Evolutionary conservation across 495 filamentous ascomycete species (phyloP).

Genomic region (Aspergillus baeticus): DNA sequence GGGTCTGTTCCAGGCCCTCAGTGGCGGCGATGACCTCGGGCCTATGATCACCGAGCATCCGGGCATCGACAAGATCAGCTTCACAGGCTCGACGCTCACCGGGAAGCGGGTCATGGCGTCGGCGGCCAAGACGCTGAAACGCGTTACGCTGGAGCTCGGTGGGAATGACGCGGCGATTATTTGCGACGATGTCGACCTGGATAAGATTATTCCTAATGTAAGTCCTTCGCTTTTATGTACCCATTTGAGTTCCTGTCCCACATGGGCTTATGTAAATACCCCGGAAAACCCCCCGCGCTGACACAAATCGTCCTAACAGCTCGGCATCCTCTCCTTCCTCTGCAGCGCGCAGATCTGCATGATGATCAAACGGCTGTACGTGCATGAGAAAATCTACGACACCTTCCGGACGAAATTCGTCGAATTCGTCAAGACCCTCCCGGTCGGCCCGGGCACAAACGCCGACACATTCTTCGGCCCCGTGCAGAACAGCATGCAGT

Average conservation of each 20-base stretch:
- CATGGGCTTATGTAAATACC: too few species aligned
- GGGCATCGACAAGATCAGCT: conserved; percentile 64
- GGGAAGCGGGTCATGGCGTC: conserved; percentile 63
- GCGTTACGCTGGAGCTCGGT: conserved; percentile 55
- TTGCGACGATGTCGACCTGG: conserved; percentile 63
- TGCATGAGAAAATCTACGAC: conserved; percentile 65
- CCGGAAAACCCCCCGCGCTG: background rate
- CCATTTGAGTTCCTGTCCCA: too few species aligned
- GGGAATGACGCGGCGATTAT: conserved; percentile 71
- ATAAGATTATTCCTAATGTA: conserved; percentile 53
- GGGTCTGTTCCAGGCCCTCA: conserved; percentile 65
- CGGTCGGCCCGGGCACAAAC: conserved; percentile 40
- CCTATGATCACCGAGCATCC: conserved; percentile 57
- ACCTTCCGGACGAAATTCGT: conserved; percentile 54
- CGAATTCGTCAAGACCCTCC: conserved; percentile 49
- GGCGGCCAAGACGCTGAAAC: conserved; percentile 61
- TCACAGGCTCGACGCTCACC: conserved; percentile 64
- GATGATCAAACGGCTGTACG: conserved; percentile 62
- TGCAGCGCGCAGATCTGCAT: conserved; percentile 53
- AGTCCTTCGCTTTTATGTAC: too few species aligned
- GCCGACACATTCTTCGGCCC: conserved; percentile 48
- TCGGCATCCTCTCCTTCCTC: conserved; percentile 50
- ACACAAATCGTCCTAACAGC: background rate
- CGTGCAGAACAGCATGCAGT: conserved; percentile 59
- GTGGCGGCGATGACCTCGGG: conserved; percentile 64